Evolutionary conservation across 2,329 filamentous ascomycete genomes (phyloP), one percentile per base, ranked within the genome.

Genomic region (Colletotrichum lini): DNA sequence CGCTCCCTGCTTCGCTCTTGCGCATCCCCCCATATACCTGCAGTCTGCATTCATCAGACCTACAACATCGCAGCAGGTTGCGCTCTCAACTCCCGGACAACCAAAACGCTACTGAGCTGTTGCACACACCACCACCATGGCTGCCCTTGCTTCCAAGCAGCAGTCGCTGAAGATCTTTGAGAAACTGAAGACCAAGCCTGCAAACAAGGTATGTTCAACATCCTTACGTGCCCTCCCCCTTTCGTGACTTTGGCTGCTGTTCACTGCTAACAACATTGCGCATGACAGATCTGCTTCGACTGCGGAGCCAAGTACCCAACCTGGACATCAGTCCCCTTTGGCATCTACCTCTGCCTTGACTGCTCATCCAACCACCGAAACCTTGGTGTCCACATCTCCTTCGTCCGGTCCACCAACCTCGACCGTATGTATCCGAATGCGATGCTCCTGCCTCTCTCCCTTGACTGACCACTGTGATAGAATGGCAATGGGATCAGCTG

Each of bases 401-500:
- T 99, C 87, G 96, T 99, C 78, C 93, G 96, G 79, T 98, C 96
- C 73, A 98, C 96, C 73, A 98, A 98, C 83, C 93, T 99, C 82
- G 96, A 99, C 83, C 95, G 96, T 98, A 93, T 80, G 94, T 86
- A 78, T 30, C 12, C 54, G 42, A 59, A 23, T 35, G 26, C 38
- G 8, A 65, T 15, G 44, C 44, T 59, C 72, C 71, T 35, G 10
- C 30, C 13, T 44, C 30, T 44, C n/a, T 23, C 8, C 35, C 44
- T 44, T 44, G 42, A 54, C 65, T 72, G 53, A 72, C n/a, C 30
- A 30, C 21, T 53, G 47, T 77, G 38, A 53, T 40, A 94, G 92
- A 94, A 86, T 99, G 96, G 96, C 95, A 98, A 93, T 99, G 96
- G 96, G 95, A 98, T 76, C 96, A 99, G 82, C 89, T 99, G 72